Conservation (phyloP, 2,329 filamentous ascomycete genomes). For the Pseudogymnoascus sp. region DNA sequence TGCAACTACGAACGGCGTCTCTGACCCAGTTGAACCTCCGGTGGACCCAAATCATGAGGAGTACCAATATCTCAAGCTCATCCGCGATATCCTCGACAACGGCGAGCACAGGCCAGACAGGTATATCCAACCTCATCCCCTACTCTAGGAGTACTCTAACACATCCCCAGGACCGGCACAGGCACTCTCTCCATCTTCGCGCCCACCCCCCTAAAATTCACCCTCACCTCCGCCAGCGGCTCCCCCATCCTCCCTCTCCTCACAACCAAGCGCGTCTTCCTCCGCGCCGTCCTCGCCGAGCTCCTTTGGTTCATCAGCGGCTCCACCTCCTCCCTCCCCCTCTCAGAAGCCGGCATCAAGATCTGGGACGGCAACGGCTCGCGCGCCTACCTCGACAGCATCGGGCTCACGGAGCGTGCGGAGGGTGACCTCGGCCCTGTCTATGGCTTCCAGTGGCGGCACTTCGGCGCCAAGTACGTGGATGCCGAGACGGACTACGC, state of each 20-base stretch:
- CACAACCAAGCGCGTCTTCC: constrained; percentile 94
- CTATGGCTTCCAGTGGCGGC: constrained; percentile 98
- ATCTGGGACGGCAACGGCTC: constrained; percentile 99
- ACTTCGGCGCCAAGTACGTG: constrained; percentile 88
- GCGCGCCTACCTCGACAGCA: constrained; percentile 78
- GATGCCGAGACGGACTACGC: constrained; percentile 75
- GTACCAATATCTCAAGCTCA: constrained; percentile 85
- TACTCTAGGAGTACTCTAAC: neutral
- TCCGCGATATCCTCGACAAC: constrained; percentile 70
- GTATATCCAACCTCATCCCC: constrained; percentile 35
- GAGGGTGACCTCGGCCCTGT: constrained; percentile 90
- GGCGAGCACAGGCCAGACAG: constrained; percentile 88
- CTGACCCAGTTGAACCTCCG: neutral
- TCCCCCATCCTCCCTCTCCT: constrained; percentile 76
- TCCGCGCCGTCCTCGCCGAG: constrained; percentile 81
- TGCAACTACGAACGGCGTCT: neutral
- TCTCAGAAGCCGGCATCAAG: constrained; percentile 76
- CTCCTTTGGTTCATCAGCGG: constrained; percentile 93
- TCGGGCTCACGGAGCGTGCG: constrained; percentile 73
- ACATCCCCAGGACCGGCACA: constrained; percentile 68
- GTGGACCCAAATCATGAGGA: constrained; percentile 60
- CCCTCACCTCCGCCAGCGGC: constrained; percentile 55
- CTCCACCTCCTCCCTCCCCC: constrained; percentile 68
- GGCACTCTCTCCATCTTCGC: constrained; percentile 88
- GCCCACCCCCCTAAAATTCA: constrained; percentile 78